Conservation (phyloP, 306 rosid genomes). For the Casuarina equisetifolia region DNA sequence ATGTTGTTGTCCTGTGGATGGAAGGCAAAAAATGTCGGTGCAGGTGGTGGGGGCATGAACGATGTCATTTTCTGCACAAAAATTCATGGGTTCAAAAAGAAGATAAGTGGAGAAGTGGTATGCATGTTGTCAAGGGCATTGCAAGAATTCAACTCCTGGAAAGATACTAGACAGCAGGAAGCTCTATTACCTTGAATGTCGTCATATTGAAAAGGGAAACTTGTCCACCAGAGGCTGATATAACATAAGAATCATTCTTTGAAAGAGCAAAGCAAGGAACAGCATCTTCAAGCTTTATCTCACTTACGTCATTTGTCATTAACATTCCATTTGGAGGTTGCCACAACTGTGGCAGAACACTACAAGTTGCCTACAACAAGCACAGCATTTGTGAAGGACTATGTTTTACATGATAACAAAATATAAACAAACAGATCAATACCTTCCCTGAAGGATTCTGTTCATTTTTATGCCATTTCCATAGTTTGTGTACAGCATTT, state of each 20-base stretch:
- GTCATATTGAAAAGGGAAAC: slow-evolving; percentile 96
- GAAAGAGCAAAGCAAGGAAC: slow-evolving; percentile 98
- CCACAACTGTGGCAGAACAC: slow-evolving; percentile 79
- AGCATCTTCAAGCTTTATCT: slow-evolving; percentile 84
- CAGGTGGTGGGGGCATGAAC: slow-evolving; percentile 98
- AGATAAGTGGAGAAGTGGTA: background rate
- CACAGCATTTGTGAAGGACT: slow-evolving; percentile 28
- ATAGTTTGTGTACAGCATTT: slow-evolving; percentile 95
- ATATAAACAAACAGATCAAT: slow-evolving; percentile 19
- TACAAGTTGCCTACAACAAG: slow-evolving; percentile 69
- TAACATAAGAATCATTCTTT: slow-evolving; percentile 90
- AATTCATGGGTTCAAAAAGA: slow-evolving; percentile 4
- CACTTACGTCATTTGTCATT: slow-evolving; percentile 93
- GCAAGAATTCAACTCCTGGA: background rate
- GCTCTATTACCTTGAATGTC: slow-evolving; percentile 80
- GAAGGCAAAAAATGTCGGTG: slow-evolving; percentile 93
- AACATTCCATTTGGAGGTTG: slow-evolving; percentile 95
- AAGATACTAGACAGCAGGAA: slow-evolving; percentile 3
- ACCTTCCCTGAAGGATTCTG: slow-evolving; percentile 66
- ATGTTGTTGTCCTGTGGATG: slow-evolving; percentile 98
- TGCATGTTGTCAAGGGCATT: background rate
- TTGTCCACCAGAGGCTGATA: slow-evolving; percentile 99
- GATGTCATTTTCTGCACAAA: slow-evolving; percentile 90
- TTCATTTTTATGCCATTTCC: slow-evolving; percentile 97
- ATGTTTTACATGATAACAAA: slow-evolving; percentile 30